phyloP scores from a whole-genome alignment of 116 monocot species.

The Cymodocea nodosa region DNA sequence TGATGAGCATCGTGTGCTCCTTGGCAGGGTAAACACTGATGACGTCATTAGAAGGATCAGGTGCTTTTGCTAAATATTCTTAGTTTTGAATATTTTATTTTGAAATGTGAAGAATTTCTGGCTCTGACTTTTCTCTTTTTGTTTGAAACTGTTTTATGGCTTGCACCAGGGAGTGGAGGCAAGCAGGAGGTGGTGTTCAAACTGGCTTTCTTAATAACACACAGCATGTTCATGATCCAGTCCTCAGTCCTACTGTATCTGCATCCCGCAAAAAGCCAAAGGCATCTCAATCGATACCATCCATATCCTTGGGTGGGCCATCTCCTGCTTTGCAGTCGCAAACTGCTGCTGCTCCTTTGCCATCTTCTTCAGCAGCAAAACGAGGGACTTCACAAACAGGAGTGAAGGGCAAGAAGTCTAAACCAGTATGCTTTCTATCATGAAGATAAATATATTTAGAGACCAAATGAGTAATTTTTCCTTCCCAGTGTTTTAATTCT shows the following conservation, averaged over 20 bases:
- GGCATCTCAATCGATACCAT: conserved; percentile 38
- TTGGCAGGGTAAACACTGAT: conserved; percentile 76
- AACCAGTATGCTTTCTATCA: conserved; percentile 31
- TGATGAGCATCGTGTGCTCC: conserved; percentile 73
- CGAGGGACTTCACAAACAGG: conserved; percentile 31
- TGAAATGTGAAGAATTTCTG: neutral
- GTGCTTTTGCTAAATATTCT: conserved; percentile 13
- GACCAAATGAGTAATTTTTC: neutral
- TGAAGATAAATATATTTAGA: neutral
- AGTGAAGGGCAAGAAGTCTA: conserved; percentile 63
- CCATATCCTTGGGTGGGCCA: conserved; percentile 41
- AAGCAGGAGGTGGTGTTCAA: conserved; percentile 51
- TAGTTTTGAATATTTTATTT: neutral
- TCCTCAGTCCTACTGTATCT: conserved; percentile 69
- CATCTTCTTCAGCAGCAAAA: conserved; percentile 53
- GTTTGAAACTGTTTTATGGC: neutral
- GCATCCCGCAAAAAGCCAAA: conserved; percentile 82
- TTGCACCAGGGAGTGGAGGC: conserved; percentile 64
- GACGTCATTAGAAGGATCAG: conserved; percentile 72
- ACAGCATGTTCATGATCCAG: conserved; percentile 48
- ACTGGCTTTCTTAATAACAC: conserved; percentile 40
- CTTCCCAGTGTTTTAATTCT: neutral
- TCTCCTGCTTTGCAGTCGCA: conserved; percentile 47
- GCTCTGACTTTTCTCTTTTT: too few species aligned
- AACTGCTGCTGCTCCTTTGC: conserved; percentile 25